Evolutionary conservation across 169 alveolate species (phyloP), one percentile per base, ranked within the genome.

Genomic region (Plasmodium malariae): DNA sequence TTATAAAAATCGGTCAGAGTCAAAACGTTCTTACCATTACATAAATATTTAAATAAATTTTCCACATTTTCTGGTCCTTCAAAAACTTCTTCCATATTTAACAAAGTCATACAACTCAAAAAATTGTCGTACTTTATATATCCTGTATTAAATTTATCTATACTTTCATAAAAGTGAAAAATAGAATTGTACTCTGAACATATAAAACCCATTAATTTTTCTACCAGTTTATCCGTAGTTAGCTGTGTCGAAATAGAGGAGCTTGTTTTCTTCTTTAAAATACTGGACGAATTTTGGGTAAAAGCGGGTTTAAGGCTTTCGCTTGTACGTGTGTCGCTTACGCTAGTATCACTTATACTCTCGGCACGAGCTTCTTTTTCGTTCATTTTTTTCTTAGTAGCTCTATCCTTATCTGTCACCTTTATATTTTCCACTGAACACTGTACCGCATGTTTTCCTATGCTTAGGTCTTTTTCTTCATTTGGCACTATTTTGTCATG

Each of bases 101-200:
- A 49, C 32, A 48, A 55, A 3, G 40, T 36, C 36, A 86, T 68
- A 30, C 28, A 69, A 86, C 57, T 55, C 48, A 70, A 43, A 48
- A 86, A 86, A 63, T 86, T 87, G 26, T 70, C 45, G 34, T 86
- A 86, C 70, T 68, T 86, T 55, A 86, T 71, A 45, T 86, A 86
- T 17, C 92, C 92, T 45, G 34, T 86, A 37, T 86, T 86, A 49
- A 86, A 86, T 62, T 86, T 86, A 45, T 86, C 92, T 62, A 86
- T 70, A 36, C 87, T 40, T 86, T 86, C 87, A 36, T 86, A 86
- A 86, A 86, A 86, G 28, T 86, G 92, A 70, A 40, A 55, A 57
- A 86, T 70, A 19, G 92, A 86, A 51, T 59, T 62, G 14, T 62
- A 86, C 43, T 86, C 92, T 28, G 87, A 70, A 34, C 19, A 21